Evolutionary conservation across 495 filamentous ascomycete species (phyloP), one percentile per base, ranked within the genome.

Genomic region (Penicillium nucicola): DNA sequence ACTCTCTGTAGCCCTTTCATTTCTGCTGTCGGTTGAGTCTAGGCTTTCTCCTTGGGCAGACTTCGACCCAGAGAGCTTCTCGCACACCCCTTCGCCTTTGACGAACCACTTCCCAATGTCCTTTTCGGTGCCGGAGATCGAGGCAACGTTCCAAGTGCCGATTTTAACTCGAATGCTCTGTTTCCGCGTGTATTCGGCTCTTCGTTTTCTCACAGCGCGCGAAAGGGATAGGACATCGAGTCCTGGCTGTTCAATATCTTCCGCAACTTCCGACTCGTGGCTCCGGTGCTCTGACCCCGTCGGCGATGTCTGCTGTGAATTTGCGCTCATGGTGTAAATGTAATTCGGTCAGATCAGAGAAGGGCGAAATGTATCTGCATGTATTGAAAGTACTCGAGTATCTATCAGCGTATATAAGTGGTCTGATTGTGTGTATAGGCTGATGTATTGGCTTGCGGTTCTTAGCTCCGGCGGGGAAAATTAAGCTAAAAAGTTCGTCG

Each of bases 101-200:
- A 91, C 77, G 61, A 96, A 95, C 92, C 92, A 97, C 23, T 78
- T 82, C 1, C 81, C 87, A 7, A 97, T 71, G 65, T 96, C 92
- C 53, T 87, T 85, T 65, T 95, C 91, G 1, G 89, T 92, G 28
- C 85, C 88, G 33, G 84, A 78, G 48, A 85, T 80, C 1, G 87
- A 83, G 7, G 90, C 95, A 22, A 97, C 89, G 68, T 99, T 99
- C 95, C 95, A 99, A 1, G 86, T 85, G 5, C 91, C 93, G 18
- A 97, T 75, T 60, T 95, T 97, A 57, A 97, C 79, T 48, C 81
- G 83, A 45, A 96, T 80, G 23, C 79, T 78, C 46, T 78, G 77
- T 25, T 83, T 78, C 11, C 78, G 79, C 8, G 84, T 85, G 62
- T 90, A 99, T 58, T 97, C 91, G 32, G 81, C 68, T 52, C 84